phyloP scores from a whole-genome alignment of 257 asterid species.

The Craterostigma plantagineum region DNA sequence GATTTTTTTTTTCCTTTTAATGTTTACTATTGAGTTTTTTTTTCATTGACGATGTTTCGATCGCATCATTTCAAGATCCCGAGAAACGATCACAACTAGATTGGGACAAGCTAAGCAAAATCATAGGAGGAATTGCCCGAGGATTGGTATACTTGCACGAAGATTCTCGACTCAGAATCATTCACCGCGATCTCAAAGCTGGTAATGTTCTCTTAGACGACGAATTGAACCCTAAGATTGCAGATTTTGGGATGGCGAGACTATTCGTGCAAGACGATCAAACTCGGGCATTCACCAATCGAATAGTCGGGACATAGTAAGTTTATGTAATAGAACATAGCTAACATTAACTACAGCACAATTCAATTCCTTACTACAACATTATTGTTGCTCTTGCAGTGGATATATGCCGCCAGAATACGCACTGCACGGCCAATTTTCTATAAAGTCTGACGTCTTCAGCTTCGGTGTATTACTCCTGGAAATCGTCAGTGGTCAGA shows the following conservation, averaged over 20 bases:
- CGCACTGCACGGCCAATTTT: constrained; percentile 17
- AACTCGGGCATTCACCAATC: constrained; percentile 17
- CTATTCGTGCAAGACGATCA: constrained; percentile 17
- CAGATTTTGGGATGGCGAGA: constrained; percentile 47
- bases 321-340: constrained; percentile 5
- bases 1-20: too few species aligned
- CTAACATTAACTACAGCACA: not conserved
- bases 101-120: constrained; percentile 27
- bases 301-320: constrained; percentile 38
- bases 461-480: constrained; percentile 33
- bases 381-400: constrained; percentile 13
- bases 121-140: constrained; percentile 22
- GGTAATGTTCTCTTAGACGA: constrained; percentile 26
- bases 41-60: not conserved
- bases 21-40: too few species aligned
- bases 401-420: constrained; percentile 42
- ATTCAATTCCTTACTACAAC: not conserved
- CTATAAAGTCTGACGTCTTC: constrained; percentile 30
- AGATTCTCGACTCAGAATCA: constrained; percentile 21
- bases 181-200: constrained; percentile 31
- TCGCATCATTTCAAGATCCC: not conserved
- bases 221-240: constrained; percentile 31
- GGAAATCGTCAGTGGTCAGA: constrained; percentile 26
- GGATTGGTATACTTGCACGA: constrained; percentile 28
- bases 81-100: constrained; percentile 8